Evolutionary conservation across 208 protist genomes (phyloP).

Genomic region (Tritrichomonas musculus): DNA sequence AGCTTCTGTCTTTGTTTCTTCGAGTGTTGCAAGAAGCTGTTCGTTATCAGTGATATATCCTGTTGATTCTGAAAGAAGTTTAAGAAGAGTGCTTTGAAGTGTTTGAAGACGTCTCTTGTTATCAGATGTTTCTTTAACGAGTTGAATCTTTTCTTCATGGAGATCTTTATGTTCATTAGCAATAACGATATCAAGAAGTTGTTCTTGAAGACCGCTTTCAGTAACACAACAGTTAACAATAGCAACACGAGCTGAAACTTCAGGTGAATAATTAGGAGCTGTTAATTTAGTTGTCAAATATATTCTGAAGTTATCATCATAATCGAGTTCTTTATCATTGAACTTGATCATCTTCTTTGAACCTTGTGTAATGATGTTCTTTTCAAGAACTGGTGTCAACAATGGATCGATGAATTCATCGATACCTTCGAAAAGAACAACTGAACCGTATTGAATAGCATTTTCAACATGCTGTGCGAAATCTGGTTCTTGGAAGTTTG

Average conservation of each 20-base stretch:
- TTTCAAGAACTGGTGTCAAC: conserved; percentile 91
- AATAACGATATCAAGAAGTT: conserved; percentile 95
- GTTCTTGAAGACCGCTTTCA: conserved; percentile 86
- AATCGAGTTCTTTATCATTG: conserved; percentile 83
- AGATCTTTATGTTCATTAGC: conserved; percentile 85
- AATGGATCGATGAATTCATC: conserved; percentile 97
- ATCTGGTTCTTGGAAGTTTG: conserved; percentile 84
- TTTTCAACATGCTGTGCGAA: conserved; percentile 92
- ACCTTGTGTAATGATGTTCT: conserved; percentile 59
- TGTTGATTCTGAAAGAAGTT: conserved; percentile 77
- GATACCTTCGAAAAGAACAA: conserved; percentile 93
- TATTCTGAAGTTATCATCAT: conserved; percentile 83
- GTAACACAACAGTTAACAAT: conserved; percentile 98
- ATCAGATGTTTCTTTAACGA: conserved; percentile 89
- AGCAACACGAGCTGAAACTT: conserved; percentile 88
- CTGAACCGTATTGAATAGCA: conserved; percentile 89
- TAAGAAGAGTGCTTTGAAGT: conserved; percentile 92
- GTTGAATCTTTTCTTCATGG: conserved; percentile 77
- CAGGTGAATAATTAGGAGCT: conserved; percentile 93
- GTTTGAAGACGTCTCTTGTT: conserved; percentile 86
- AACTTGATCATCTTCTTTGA: conserved; percentile 42
- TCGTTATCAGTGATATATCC: conserved; percentile 96
- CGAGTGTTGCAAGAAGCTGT: conserved; percentile 90
- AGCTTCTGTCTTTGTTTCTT: conserved; percentile 91
- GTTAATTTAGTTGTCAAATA: conserved; percentile 88